phyloP scores from a whole-genome alignment of 108 stramenopile species.

The Cylindrotheca fusiformis region DNA sequence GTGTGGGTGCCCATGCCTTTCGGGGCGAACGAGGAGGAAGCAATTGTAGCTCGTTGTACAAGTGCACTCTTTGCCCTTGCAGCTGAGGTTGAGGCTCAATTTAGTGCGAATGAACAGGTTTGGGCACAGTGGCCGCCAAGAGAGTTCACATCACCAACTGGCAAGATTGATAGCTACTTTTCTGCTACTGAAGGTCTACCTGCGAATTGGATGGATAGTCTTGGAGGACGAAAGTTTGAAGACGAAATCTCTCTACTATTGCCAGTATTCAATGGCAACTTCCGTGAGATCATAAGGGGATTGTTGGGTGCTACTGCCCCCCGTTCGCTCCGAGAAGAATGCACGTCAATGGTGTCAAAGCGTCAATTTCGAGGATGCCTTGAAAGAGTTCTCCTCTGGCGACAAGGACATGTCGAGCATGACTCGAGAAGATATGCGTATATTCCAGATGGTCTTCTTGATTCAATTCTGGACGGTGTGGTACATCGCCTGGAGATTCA shows the following conservation, averaged over 20 bases:
- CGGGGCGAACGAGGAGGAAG: conserved; percentile 3
- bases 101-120: background rate
- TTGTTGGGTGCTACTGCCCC: conserved; percentile 23
- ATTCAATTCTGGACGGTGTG: conserved; percentile 8
- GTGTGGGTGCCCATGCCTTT: conserved; percentile 6
- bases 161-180: conserved; percentile 33
- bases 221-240: conserved; percentile 7
- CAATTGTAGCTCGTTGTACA: conserved; percentile 18
- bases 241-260: conserved; percentile 1
- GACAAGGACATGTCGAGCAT: background rate
- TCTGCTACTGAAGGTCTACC: conserved; percentile 18
- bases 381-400: conserved; percentile 33
- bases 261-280: conserved; percentile 12
- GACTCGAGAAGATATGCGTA: conserved; percentile 5
- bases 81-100: conserved; percentile 10
- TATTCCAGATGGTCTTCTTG: conserved; percentile 20
- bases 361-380: conserved; percentile 32
- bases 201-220: conserved; percentile 16
- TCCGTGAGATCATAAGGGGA: conserved; percentile 26
- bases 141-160: conserved; percentile 13
- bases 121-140: conserved; percentile 32
- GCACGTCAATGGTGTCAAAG: conserved; percentile 11
- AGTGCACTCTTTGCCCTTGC: conserved; percentile 12
- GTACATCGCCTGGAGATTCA: too few relatives aligned
- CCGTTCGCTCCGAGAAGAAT: conserved; percentile 18